These are phyloP conservation scores for Fraxinus ornus DNA, from an alignment of 305 asterid species.

Conservation along the genomic window DNA sequence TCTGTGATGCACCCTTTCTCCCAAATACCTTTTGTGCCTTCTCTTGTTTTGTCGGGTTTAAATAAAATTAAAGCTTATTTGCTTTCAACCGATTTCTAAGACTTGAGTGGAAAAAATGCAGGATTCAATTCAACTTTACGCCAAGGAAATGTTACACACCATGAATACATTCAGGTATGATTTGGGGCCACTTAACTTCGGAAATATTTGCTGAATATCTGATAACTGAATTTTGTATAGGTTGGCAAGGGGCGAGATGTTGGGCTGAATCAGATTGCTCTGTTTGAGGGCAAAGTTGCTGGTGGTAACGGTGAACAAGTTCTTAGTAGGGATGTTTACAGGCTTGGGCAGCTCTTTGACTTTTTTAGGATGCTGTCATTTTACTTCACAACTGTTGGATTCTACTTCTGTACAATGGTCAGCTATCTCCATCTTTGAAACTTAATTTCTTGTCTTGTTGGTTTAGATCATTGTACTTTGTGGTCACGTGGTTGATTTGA, in stretches of 20 bases:
- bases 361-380: conserved; percentile 92
- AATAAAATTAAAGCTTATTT: conserved; percentile 11
- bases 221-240: conserved; percentile 41
- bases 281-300: conserved; percentile 96
- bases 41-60: conserved; percentile 4
- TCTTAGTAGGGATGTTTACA: conserved; percentile 86
- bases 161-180: conserved; percentile 91
- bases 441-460: conserved; percentile 17
- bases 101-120: conserved; percentile 42
- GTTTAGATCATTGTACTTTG: conserved; percentile 5
- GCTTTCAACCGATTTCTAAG: conserved; percentile 13
- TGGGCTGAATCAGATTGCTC: conserved; percentile 91
- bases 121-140: conserved; percentile 95
- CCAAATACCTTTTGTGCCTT: conserved; percentile 1
- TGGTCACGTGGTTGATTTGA: conserved; percentile 13
- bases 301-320: conserved; percentile 98
- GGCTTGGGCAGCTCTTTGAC: conserved; percentile 96
- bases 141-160: conserved; percentile 97
- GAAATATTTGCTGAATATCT: conserved; percentile 20
- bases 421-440: conserved; percentile 25
- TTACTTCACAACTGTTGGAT: conserved; percentile 96
- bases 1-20: not conserved
- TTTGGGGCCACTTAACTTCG: conserved; percentile 10
- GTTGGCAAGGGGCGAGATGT: conserved; percentile 93
- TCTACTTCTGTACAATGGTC: conserved; percentile 92